Conservation (phyloP, 495 filamentous ascomycete species). For the Penicillium tannophilum region DNA sequence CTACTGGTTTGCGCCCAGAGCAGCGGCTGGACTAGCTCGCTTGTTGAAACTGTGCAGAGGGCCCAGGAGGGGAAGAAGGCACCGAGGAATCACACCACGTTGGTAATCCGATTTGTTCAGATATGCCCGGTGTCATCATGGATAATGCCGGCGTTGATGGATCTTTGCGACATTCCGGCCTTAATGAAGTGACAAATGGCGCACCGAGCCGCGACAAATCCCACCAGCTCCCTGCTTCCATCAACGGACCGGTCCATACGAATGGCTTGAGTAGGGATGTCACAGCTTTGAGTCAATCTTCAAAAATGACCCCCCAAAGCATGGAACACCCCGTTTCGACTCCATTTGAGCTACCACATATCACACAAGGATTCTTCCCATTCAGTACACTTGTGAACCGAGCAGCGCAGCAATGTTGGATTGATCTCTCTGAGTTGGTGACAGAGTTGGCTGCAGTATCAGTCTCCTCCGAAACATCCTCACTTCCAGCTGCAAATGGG, state of each 20-base stretch:
- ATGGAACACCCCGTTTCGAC: conserved; percentile 4
- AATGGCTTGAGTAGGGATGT: conserved; percentile 32
- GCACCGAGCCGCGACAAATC: conserved; percentile 21
- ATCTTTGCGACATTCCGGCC: conserved; percentile 26
- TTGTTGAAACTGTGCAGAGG: conserved; percentile 35
- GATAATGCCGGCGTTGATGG: conserved; percentile 40
- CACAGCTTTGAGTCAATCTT: conserved; percentile 16
- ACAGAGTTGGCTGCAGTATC: conserved; percentile 66
- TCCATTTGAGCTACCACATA: conserved; percentile 77
- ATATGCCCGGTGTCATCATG: conserved; percentile 54
- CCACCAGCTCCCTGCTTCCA: conserved; percentile 14
- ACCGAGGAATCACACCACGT: conserved; percentile 10
- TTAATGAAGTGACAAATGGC: conserved; percentile 32
- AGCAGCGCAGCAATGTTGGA: conserved; percentile 79
- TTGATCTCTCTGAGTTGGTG: conserved; percentile 72
- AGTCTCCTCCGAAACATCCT: conserved; percentile 39
- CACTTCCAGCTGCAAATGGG: conserved; percentile 43
- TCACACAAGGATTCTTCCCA: conserved; percentile 73
- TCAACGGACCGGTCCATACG: conserved; percentile 33
- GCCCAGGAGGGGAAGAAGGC: conserved; percentile 36
- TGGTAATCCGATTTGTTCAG: conserved; percentile 10
- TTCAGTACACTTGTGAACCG: conserved; percentile 70
- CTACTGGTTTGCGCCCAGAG: conserved; percentile 22
- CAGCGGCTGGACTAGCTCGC: conserved; percentile 23
- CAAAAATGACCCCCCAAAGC: conserved; percentile 11